Percentiles rank a stretch among this genome's conserved stretches.
These are phyloP conservation scores for Paraphoma sp. DNA, from an alignment of 2,329 filamentous ascomycete species.

Conservation along the genomic window DNA sequence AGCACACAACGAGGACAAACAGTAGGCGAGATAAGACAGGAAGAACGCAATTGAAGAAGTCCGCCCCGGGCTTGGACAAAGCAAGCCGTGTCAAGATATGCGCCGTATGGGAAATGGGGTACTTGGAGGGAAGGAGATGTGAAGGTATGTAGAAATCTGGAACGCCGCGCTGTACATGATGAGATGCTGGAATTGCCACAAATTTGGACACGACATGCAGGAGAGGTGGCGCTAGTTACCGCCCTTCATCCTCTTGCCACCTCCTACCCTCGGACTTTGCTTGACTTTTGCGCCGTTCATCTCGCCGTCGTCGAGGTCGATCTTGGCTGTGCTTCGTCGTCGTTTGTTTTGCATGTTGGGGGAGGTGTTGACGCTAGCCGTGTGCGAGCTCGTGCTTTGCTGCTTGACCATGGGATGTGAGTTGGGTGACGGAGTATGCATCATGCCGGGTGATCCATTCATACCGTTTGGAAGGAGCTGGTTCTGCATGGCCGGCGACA, in stretches of 20 bases:
- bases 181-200: background rate
- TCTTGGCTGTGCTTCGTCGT: constrained; percentile 66
- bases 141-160: constrained; percentile 10
- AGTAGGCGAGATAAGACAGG: background rate
- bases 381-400: constrained; percentile 61
- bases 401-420: constrained; percentile 62
- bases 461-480: constrained; percentile 59
- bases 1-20: background rate
- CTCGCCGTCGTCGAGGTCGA: constrained; percentile 61
- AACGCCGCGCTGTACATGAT: constrained; percentile 40
- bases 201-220: background rate
- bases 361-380: constrained; percentile 67
- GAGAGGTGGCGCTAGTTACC: constrained; percentile 19
- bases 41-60: background rate
- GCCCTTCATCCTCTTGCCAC: constrained; percentile 46
- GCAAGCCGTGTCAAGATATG: background rate
- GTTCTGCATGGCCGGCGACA: constrained; percentile 65
- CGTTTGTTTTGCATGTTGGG: constrained; percentile 67
- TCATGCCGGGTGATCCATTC: constrained; percentile 57
- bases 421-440: constrained; percentile 56
- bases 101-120: constrained; percentile 1
- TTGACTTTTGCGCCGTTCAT: constrained; percentile 58
- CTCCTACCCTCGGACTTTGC: constrained; percentile 53
- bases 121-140: constrained; percentile 8
- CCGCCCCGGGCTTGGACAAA: background rate